Conservation (phyloP, 768 basidiomycete genomes). For the Russula sp. region DNA sequence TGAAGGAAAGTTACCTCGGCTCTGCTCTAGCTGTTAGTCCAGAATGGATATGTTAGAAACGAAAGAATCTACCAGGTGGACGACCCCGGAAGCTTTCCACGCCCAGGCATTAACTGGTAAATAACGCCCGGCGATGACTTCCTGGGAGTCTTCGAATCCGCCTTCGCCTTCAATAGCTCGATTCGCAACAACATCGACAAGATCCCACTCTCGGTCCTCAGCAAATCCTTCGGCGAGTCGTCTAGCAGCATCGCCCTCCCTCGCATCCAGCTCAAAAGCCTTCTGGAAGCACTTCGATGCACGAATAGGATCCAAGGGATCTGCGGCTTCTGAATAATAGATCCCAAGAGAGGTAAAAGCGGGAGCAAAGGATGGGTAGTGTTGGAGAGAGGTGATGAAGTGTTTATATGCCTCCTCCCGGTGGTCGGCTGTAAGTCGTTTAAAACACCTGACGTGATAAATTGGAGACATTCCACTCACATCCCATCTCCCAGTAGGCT, state of each 20-base stretch:
- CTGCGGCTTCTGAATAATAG: conserved; percentile 69
- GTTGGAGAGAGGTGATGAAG: conserved; percentile 78
- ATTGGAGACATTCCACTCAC: conserved; percentile 37
- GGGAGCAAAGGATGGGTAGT: conserved; percentile 70
- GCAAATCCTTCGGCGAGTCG: conserved; percentile 86
- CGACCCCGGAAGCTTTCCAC: conserved; percentile 93
- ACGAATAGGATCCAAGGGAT: conserved; percentile 73
- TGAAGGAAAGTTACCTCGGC: conserved; percentile 56
- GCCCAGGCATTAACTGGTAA: conserved; percentile 89
- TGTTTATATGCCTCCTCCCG: conserved; percentile 66
- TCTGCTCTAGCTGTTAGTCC: conserved; percentile 37
- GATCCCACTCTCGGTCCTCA: conserved; percentile 89
- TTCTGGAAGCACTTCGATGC: conserved; percentile 97
- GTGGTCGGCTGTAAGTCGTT: conserved; percentile 35
- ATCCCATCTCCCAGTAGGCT: conserved; percentile 64
- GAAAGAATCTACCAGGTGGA: conserved; percentile 64
- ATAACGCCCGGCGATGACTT: conserved; percentile 42
- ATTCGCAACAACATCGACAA: conserved; percentile 90
- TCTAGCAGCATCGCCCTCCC: conserved; percentile 79
- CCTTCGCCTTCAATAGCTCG: conserved; percentile 93
- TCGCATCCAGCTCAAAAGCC: conserved; percentile 92
- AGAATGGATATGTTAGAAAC: neutral
- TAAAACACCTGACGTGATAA: neutral
- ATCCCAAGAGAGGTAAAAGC: conserved; percentile 91
- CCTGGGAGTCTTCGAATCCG: conserved; percentile 46